phyloP scores from a whole-genome alignment of 1,284 basidiomycete genomes.

The Ustilago nuda region DNA sequence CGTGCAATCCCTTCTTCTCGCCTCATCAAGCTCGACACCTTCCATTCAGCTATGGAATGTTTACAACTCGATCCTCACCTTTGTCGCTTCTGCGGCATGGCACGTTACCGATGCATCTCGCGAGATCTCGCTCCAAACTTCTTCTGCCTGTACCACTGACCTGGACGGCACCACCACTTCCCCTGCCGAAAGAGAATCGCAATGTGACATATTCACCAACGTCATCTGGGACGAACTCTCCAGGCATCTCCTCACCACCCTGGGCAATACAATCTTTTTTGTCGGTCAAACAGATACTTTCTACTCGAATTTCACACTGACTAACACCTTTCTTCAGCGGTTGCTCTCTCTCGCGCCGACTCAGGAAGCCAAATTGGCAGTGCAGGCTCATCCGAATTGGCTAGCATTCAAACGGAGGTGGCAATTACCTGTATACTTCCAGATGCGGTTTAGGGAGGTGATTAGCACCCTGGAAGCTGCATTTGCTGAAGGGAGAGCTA shows the following conservation, averaged over 20 bases:
- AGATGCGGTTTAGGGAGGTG: constrained; percentile 96
- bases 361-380: constrained; percentile 12
- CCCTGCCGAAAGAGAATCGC: not conserved
- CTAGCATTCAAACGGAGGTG: constrained; percentile 83
- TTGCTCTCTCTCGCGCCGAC: constrained; percentile 86
- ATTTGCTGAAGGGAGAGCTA: constrained; percentile 7
- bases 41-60: constrained; percentile 73
- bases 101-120: constrained; percentile 82
- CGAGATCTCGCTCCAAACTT: constrained; percentile 48
- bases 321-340: constrained; percentile 84
- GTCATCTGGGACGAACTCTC: constrained; percentile 89
- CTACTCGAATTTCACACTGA: constrained; percentile 81
- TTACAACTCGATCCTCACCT: constrained; percentile 85
- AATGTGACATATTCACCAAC: constrained; percentile 71
- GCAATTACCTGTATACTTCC: constrained; percentile 97
- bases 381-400: constrained; percentile 77
- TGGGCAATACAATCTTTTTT: constrained; percentile 81
- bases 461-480: constrained; percentile 70
- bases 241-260: constrained; percentile 81
- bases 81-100: constrained; percentile 77
- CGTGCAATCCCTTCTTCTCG: constrained; percentile 70
- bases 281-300: constrained; percentile 90
- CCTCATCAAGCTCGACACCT: not conserved
- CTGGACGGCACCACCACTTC: not conserved
- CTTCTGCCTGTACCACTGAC: not conserved